Evolutionary conservation across 164 flowering plant species (phyloP).

Genomic region (Amborella trichopoda): DNA sequence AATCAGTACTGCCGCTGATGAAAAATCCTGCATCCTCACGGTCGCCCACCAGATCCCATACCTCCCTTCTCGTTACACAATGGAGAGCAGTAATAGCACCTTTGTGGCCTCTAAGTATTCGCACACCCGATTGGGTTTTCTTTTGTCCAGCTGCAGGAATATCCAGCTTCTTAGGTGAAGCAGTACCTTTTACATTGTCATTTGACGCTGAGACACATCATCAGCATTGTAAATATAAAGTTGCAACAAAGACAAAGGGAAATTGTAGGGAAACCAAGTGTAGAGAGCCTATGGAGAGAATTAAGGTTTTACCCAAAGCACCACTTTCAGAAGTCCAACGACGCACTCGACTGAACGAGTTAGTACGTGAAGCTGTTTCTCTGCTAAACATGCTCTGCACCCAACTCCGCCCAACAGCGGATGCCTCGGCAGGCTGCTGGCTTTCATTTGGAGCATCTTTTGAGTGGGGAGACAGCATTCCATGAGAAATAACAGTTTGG

Average conservation of each 20-base stretch:
- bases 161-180: conserved; percentile 49
- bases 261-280: neutral
- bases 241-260: neutral
- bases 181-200: conserved; percentile 33
- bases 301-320: conserved; percentile 24
- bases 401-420: conserved; percentile 96
- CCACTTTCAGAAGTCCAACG: conserved; percentile 69
- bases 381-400: conserved; percentile 99
- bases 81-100: conserved; percentile 92
- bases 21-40: conserved; percentile 99
- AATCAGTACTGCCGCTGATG: conserved; percentile 96
- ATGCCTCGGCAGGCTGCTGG: conserved; percentile 86
- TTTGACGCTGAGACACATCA: conserved; percentile 28
- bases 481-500: conserved; percentile 45
- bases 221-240: neutral
- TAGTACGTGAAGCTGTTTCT: conserved; percentile 50
- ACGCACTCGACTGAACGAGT: conserved; percentile 69
- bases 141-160: conserved; percentile 44
- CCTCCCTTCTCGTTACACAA: conserved; percentile 95
- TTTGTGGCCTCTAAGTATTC: conserved; percentile 78
- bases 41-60: conserved; percentile 97
- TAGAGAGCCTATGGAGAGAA: neutral
- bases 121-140: conserved; percentile 63
- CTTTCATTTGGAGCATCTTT: conserved; percentile 46
- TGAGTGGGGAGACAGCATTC: conserved; percentile 71